Percentiles rank a stretch among this genome's conserved stretches.
These are phyloP conservation scores for Gossypium sturtianum DNA, from an alignment of 345 rosid species.

Conservation along the genomic window DNA sequence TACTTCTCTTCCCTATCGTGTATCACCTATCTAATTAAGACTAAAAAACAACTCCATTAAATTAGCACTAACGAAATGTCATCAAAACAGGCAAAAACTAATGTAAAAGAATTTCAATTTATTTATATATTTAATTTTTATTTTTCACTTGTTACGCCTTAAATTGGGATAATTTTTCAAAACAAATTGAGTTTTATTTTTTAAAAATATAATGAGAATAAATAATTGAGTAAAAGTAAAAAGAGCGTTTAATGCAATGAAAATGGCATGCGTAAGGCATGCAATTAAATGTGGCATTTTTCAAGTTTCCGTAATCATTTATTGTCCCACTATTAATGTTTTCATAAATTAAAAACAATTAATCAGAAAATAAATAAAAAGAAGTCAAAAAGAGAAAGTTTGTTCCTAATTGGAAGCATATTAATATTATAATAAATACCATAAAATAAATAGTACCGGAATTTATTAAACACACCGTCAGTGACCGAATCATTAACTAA, in stretches of 20 bases:
- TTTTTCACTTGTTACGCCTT: too few relatives aligned
- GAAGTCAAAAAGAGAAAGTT: neutral
- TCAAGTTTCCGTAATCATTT: neutral
- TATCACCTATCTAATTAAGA: too few relatives aligned
- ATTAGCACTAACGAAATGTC: too few relatives aligned
- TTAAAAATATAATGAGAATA: too few relatives aligned
- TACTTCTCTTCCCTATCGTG: rapidly evolving
- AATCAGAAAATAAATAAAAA: neutral
- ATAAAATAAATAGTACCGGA: neutral
- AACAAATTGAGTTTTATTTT: too few relatives aligned
- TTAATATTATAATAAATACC: neutral
- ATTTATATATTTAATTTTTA: too few relatives aligned
- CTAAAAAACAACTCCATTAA: too few relatives aligned
- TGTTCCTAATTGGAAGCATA: neutral
- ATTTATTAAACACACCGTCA: slow-evolving; percentile 3
- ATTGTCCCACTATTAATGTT: neutral
- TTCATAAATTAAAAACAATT: neutral
- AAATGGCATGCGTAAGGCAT: neutral
- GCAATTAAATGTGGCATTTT: slow-evolving; percentile 2
- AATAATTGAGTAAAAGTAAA: neutral
- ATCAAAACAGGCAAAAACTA: too few relatives aligned
- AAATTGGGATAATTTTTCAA: too few relatives aligned
- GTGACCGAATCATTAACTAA: neutral
- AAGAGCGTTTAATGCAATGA: neutral
- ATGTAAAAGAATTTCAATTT: too few relatives aligned